Evolutionary conservation across 2,329 filamentous ascomycete genomes (phyloP), one percentile per base, ranked within the genome.

Genomic region (Microascus cirrosus): DNA sequence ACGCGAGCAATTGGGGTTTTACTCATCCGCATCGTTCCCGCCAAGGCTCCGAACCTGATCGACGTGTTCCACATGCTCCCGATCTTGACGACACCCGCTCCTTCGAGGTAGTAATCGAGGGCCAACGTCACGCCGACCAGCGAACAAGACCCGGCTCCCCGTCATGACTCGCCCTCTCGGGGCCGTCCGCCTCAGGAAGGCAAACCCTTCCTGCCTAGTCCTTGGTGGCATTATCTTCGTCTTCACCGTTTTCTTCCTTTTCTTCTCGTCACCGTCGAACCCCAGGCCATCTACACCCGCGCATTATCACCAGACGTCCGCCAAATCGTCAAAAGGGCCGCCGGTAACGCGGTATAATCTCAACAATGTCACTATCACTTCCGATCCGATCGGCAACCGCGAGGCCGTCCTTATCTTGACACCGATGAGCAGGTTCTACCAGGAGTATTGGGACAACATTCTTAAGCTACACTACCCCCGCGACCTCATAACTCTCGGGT

Each of bases 361-460:
- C 73, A 97, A 97, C 78, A 92, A 93, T 73, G 83, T 97, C 64
- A 96, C 92, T 51, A 89, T 89, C 59, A 88, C 92, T 22, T 70
- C 79, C 56, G 81, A 88, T 62, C 90, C 94, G 1, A 76, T 90
- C 55, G 82, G 79, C 61, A 94, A 95, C 69, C 77, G 83, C 63
- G 94, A 99, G 75, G 87, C 86, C 56, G 80, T 99, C 60, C 84
- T 99, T 58, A 89, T 99, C 68, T 81, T 99, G 60, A 96, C 94
- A 1, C 94, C 94, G 11, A 85, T 99, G 74, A 88, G 90, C 35
- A 84, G 89, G 61, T 99, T 97, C 78, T 97, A 96, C 73, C 86
- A 89, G 65, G 85, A 82, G 64, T 99, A 97, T 77, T 99, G 94
- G 93, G 87, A 95, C 70, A 99, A 97, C 66, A 78, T 99, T 32